Conservation (phyloP, 2,329 filamentous ascomycete species). For the Domatiomyces globalis region DNA sequence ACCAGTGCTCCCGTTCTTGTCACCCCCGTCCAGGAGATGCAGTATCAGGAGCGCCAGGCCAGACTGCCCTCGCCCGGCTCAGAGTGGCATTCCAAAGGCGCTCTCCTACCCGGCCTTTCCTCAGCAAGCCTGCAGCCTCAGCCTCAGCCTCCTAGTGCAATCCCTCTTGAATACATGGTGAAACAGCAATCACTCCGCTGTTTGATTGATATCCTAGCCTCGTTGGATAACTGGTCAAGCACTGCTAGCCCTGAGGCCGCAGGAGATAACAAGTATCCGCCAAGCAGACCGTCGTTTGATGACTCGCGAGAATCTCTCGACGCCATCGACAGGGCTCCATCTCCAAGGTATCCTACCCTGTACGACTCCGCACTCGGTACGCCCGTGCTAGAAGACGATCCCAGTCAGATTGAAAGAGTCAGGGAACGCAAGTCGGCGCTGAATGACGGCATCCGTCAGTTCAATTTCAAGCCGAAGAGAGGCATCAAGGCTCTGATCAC, state of each 20-base stretch:
- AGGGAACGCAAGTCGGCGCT: slow-evolving; percentile 89
- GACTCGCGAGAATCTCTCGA: slow-evolving; percentile 64
- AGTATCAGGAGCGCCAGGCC: slow-evolving; percentile 65
- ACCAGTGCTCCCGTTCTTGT: slow-evolving; percentile 66
- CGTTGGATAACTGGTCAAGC: slow-evolving; percentile 82
- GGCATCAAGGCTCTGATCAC: slow-evolving; percentile 73
- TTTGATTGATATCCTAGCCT: slow-evolving; percentile 74
- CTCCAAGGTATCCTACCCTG: slow-evolving; percentile 42
- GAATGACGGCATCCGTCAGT: slow-evolving; percentile 73
- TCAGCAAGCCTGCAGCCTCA: slow-evolving; percentile 55
- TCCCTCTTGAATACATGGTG: slow-evolving; percentile 73
- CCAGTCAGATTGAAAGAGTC: slow-evolving; percentile 81
- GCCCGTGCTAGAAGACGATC: slow-evolving; percentile 69
- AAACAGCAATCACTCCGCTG: slow-evolving; percentile 83
- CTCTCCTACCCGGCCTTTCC: slow-evolving; percentile 72
- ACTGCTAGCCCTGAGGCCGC: slow-evolving; percentile 44
- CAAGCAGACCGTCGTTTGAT: slow-evolving; percentile 41
- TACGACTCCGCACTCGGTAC: slow-evolving; percentile 50
- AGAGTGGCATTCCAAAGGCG: slow-evolving; percentile 80
- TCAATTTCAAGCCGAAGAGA: slow-evolving; percentile 96
- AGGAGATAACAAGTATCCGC: slow-evolving; percentile 23
- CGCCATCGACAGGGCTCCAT: slow-evolving; percentile 37
- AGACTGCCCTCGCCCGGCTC: slow-evolving; percentile 44
- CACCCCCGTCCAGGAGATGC: slow-evolving; percentile 63
- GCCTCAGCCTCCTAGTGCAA: slow-evolving; percentile 38